A percentile compares a stretch with the other conserved stretches of the same genome.
phyloP scores from a whole-genome alignment of 2,329 filamentous ascomycete genomes.

The Coniochaeta prunicola region DNA sequence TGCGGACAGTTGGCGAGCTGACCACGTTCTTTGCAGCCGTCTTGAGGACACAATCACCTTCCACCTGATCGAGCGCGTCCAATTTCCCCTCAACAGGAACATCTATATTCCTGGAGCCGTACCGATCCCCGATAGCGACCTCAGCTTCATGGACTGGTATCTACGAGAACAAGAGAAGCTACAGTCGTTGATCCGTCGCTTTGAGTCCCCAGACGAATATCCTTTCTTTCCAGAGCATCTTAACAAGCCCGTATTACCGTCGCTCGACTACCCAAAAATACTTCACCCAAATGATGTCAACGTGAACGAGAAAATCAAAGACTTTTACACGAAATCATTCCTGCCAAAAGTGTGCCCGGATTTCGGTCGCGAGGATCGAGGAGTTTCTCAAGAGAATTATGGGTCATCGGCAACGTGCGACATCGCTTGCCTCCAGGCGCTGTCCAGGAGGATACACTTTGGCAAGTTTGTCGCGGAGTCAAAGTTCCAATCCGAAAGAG shows the following conservation, averaged over 20 bases:
- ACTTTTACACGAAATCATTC: conserved; percentile 75
- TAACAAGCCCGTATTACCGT: conserved; percentile 74
- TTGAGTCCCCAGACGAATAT: conserved; percentile 93
- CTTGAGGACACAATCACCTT: conserved; percentile 97
- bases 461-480: conserved; percentile 97
- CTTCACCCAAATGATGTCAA: conserved; percentile 85
- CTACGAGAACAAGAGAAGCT: conserved; percentile 82
- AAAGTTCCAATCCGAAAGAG: conserved; percentile 81
- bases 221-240: conserved; percentile 87
- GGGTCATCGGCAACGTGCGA: conserved; percentile 87
- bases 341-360: conserved; percentile 77
- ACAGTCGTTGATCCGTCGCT: conserved; percentile 89
- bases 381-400: conserved; percentile 89
- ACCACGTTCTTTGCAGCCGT: conserved; percentile 49
- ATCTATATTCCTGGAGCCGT: conserved; percentile 83
- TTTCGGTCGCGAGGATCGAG: conserved; percentile 70
- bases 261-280: conserved; percentile 80
- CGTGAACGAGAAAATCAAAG: conserved; percentile 81
- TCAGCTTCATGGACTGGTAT: conserved; percentile 92
- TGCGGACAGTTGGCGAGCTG: neutral
- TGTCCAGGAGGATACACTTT: conserved; percentile 90
- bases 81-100: conserved; percentile 85
- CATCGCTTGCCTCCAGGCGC: conserved; percentile 80
- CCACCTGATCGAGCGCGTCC: conserved; percentile 93
- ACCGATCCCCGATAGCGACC: conserved; percentile 60